Conservation (phyloP, 805 yeast genomes). For the Lachancea kluyveri region DNA sequence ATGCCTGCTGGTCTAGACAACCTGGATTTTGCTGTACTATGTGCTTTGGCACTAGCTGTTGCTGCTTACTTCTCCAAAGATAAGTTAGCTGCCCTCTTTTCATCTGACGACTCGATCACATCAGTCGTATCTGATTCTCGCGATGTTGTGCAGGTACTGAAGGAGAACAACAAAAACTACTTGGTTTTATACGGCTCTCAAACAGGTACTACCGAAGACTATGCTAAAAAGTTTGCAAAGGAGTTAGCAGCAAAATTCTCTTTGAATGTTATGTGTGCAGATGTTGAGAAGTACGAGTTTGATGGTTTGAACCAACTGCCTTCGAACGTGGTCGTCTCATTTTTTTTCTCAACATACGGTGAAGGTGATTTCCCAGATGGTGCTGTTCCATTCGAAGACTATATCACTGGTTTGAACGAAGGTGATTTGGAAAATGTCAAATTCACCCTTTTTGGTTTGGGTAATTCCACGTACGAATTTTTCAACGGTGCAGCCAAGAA, state of each 20-base stretch:
- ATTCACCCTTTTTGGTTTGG: conserved; percentile 82
- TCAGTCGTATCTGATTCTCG: conserved; percentile 41
- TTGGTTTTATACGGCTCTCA: conserved; percentile 89
- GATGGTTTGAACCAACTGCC: conserved; percentile 66
- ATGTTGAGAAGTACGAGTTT: conserved; percentile 81
- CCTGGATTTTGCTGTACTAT: conserved; percentile 63
- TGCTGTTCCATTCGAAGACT: conserved; percentile 73
- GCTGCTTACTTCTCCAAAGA: conserved; percentile 65
- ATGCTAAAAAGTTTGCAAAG: conserved; percentile 83
- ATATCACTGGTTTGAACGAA: conserved; percentile 48
- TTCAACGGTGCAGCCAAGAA: conserved; percentile 78
- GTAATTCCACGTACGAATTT: conserved; percentile 91
- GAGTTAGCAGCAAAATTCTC: conserved; percentile 81
- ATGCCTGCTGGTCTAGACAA: conserved; percentile 57
- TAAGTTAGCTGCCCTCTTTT: conserved; percentile 31
- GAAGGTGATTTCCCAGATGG: conserved; percentile 98
- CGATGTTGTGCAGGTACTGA: conserved; percentile 53
- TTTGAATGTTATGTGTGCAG: conserved; percentile 77
- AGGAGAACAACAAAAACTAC: conserved; percentile 61
- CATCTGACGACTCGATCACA: conserved; percentile 32
- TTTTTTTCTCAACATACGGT: conserved; percentile 90
- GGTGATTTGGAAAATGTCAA: conserved; percentile 52
- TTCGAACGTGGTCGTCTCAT: conserved; percentile 53
- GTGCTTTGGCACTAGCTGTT: conserved; percentile 59
- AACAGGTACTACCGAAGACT: conserved; percentile 98